Evolutionary conservation across 352 stramenopile genomes (phyloP), one percentile per base, ranked within the genome.

Genomic region (Globisporangium spinosum): DNA sequence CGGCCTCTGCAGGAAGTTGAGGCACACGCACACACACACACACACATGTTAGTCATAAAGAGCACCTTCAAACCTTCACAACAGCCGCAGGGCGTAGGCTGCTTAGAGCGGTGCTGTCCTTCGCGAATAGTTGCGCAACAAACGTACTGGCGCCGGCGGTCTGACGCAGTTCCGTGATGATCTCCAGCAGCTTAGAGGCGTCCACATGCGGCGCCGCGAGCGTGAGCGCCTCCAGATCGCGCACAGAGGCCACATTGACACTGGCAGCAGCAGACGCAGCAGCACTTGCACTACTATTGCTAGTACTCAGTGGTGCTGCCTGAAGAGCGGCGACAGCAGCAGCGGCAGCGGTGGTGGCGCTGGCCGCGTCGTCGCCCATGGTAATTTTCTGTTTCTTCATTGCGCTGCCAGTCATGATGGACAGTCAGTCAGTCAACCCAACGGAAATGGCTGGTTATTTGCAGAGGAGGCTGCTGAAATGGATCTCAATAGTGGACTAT

Each of bases 121-220:
- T 58, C 2, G 38, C 4, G 23, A 15, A 13, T 40, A 40, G 38
- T 17, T 43, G 35, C 12, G 12, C 38, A 6, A 45, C 38, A 13
- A 57, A 82, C 80, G 62, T 78, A 89, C 85, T 87, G 38, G 78
- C 75, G n/a, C 85, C 85, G 35, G 89, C 79, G 17, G 77, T 77
- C 65, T 77, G 70, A 35, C 82, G 80, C 22, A 94, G 66, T 59
- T 92, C 82, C 2, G 77, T 67, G 61, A 94, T 71, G 68, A 94
- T 90, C 22, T 82, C 79, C n/a, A 92, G 71, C 64, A 92, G 67
- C 25, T 81, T 81, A 2, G 74, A 51, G n/a, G 76, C 57, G 29
- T 80, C 76, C 5, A 76, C 69, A 58, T 79, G 82, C 49, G 69
- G 71, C 29, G 69, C 63, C 8, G 58, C 75, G 13, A 82, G 64